Conservation (phyloP, 202 grass and related monocot species). For the Musa balbisiana region DNA sequence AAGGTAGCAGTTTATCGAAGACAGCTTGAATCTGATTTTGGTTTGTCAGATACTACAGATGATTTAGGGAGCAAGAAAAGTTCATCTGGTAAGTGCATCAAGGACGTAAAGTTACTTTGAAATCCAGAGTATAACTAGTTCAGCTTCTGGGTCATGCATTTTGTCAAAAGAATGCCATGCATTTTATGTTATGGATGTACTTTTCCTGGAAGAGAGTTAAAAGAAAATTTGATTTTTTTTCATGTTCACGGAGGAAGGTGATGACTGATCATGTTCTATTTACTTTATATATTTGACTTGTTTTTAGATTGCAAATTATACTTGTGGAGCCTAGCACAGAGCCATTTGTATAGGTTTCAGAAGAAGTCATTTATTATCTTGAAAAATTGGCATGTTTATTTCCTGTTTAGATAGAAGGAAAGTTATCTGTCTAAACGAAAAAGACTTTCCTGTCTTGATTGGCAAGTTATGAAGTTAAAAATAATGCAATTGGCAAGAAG, state of each 20-base stretch:
- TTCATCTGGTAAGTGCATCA: conserved; percentile 48
- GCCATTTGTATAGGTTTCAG: too few relatives aligned
- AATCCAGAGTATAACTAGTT: background rate
- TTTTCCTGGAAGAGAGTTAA: too few relatives aligned
- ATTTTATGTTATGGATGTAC: too few relatives aligned
- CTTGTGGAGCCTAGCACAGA: too few relatives aligned
- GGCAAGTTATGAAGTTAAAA: background rate
- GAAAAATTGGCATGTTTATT: too few relatives aligned
- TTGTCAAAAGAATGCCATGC: too few relatives aligned
- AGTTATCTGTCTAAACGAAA: background rate
- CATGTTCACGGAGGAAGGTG: background rate
- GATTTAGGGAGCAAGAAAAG: conserved; percentile 37
- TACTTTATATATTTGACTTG: too few relatives aligned
- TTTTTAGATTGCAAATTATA: too few relatives aligned
- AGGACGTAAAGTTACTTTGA: background rate
- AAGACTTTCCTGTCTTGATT: background rate
- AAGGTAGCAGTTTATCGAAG: conserved; percentile 66
- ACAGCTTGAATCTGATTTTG: conserved; percentile 74
- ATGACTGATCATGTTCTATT: conserved; percentile 15
- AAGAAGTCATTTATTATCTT: too few relatives aligned
- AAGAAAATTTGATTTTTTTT: too few relatives aligned
- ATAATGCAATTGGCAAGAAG: background rate
- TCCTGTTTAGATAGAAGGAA: too few relatives aligned
- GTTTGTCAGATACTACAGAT: conserved; percentile 57
- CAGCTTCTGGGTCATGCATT: too few relatives aligned